Evolutionary conservation across 2,329 filamentous ascomycete genomes (phyloP).

Genomic region (Westerdykella ornata): DNA sequence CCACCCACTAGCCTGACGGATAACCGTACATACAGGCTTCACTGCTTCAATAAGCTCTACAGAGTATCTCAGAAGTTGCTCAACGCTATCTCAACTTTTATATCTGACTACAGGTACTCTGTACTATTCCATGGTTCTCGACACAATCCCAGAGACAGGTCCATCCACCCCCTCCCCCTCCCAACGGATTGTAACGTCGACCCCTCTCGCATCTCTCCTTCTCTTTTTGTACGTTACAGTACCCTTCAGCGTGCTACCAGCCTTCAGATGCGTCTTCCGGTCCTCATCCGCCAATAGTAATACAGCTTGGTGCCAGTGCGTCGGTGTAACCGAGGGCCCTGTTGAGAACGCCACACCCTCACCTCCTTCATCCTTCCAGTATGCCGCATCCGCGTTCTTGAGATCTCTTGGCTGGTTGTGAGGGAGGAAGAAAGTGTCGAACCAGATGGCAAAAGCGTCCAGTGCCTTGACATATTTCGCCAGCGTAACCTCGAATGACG

Average conservation of each 20-base stretch:
- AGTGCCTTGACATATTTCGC: slow-evolving; percentile 58
- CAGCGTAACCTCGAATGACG: slow-evolving; percentile 58
- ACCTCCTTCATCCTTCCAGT: slow-evolving; percentile 52
- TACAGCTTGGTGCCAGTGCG: slow-evolving; percentile 86
- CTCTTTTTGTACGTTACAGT: slow-evolving; percentile 64
- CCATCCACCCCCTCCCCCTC: slow-evolving; percentile 23
- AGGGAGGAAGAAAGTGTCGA: slow-evolving; percentile 84
- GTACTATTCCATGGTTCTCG: slow-evolving; percentile 25
- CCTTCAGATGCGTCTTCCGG: slow-evolving; percentile 43
- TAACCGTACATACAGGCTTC: too few relatives aligned
- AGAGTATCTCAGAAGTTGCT: too few relatives aligned
- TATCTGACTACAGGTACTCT: too few relatives aligned
- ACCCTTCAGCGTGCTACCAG: slow-evolving; percentile 56
- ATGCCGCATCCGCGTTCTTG: slow-evolving; percentile 49
- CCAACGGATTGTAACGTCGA: slow-evolving; percentile 39
- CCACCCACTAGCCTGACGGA: too few relatives aligned
- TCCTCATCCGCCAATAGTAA: slow-evolving; percentile 60
- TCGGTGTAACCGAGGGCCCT: slow-evolving; percentile 66
- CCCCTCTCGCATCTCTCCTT: slow-evolving; percentile 35
- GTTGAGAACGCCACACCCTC: slow-evolving; percentile 79
- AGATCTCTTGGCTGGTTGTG: slow-evolving; percentile 33
- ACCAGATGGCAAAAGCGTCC: slow-evolving; percentile 90
- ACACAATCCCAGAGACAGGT: slow-evolving; percentile 27
- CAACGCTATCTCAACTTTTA: too few relatives aligned
- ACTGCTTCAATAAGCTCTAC: too few relatives aligned